Conservation (phyloP, 371 early-diverging fungal genomes). For the Saksenaea vasiformis region DNA sequence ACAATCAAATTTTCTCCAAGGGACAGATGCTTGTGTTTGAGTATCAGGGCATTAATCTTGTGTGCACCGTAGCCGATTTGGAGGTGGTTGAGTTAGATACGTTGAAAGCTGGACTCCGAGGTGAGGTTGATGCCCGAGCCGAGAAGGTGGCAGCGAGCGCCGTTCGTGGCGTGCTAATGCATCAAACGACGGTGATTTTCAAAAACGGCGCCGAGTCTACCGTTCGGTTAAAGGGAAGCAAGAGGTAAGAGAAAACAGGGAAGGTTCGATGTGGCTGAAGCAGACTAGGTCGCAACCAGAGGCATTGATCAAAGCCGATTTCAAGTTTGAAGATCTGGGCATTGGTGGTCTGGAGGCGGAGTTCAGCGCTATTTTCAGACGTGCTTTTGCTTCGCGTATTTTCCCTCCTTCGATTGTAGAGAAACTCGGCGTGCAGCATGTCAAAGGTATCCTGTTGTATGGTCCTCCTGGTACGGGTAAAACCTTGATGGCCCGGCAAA, state of each 20-base stretch:
- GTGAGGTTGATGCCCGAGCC: constrained; percentile 40
- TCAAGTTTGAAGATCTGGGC: constrained; percentile 98
- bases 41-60: constrained; percentile 75
- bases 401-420: constrained; percentile 97
- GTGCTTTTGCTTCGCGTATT: constrained; percentile 99
- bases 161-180: constrained; percentile 73
- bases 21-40: constrained; percentile 82
- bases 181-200: constrained; percentile 72
- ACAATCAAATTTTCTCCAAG: constrained; percentile 74
- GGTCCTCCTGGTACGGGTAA: constrained; percentile 99
- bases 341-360: constrained; percentile 99
- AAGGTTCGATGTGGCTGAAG: not conserved
- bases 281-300: constrained; percentile 52
- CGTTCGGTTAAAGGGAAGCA: constrained; percentile 73
- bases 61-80: constrained; percentile 54
- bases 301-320: constrained; percentile 89
- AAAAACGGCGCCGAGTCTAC: constrained; percentile 71
- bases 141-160: constrained; percentile 19
- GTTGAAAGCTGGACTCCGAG: constrained; percentile 42
- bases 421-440: constrained; percentile 97
- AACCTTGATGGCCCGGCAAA: constrained; percentile 99
- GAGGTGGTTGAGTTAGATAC: constrained; percentile 69
- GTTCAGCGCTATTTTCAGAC: constrained; percentile 97
- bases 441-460: constrained; percentile 80
- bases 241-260: constrained; percentile 44